Conservation (phyloP, 352 stramenopile genomes). For the Elongisporangium prolatum region DNA sequence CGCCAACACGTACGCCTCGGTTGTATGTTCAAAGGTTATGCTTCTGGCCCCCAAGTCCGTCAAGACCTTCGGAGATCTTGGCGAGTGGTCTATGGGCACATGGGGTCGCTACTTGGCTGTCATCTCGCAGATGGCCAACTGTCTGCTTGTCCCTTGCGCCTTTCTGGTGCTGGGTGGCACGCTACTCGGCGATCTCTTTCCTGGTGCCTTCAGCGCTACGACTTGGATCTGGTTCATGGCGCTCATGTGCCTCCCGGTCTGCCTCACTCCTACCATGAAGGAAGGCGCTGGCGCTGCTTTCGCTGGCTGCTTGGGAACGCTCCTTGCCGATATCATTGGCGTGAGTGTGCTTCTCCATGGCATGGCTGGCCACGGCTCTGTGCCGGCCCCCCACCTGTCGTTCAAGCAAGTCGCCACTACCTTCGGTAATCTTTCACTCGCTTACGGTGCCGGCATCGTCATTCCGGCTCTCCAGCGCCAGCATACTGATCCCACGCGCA, state of each 20-base stretch:
- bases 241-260: conserved; percentile 22
- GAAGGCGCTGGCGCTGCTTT: conserved; percentile 29
- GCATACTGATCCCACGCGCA: no score
- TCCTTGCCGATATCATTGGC: conserved; percentile 38
- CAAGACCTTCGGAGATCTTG: conserved; percentile 45
- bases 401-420: conserved; percentile 33
- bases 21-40: conserved; percentile 41
- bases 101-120: conserved; percentile 28
- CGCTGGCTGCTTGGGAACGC: conserved; percentile 33
- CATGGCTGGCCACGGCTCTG: conserved; percentile 27
- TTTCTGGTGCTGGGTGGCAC: conserved; percentile 44
- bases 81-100: conserved; percentile 35
- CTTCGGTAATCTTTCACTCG: conserved; percentile 43
- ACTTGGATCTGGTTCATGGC: conserved; percentile 49
- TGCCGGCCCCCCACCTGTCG: conserved; percentile 25
- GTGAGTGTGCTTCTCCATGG: conserved; percentile 28
- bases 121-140: conserved; percentile 34
- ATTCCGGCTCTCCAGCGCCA: no score
- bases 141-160: conserved; percentile 28
- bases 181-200: conserved; percentile 36
- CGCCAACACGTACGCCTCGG: conserved; percentile 42
- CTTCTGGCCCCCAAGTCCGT: conserved; percentile 34
- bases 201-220: conserved; percentile 27
- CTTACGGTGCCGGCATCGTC: conserved; percentile 42
- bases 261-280: conserved; percentile 39